Conservation (phyloP, 306 rosid species). For the Prunus mongolica region DNA sequence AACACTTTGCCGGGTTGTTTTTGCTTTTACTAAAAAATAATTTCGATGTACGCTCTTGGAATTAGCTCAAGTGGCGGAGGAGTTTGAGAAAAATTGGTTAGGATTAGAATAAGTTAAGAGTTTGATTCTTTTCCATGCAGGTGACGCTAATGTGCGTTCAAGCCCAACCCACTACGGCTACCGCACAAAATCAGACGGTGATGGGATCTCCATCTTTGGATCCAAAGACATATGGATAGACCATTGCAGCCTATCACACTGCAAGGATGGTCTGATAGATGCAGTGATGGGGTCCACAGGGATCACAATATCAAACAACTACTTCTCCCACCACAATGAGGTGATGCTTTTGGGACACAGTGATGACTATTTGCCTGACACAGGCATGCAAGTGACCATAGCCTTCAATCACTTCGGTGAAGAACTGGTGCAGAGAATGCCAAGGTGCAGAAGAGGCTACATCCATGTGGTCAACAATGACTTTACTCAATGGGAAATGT, state of each 20-base stretch:
- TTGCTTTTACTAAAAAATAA: neutral
- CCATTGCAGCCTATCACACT: conserved; percentile 77
- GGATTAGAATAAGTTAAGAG: too few species aligned
- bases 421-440: conserved; percentile 80
- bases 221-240: conserved; percentile 80
- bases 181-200: conserved; percentile 80
- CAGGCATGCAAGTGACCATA: conserved; percentile 82
- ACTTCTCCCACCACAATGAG: conserved; percentile 78
- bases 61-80: too few species aligned
- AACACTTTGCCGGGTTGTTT: neutral
- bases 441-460: conserved; percentile 78
- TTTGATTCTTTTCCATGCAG: conserved; percentile 19
- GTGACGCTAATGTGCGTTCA: conserved; percentile 56
- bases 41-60: neutral
- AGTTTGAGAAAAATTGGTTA: neutral
- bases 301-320: conserved; percentile 75
- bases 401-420: conserved; percentile 93
- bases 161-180: conserved; percentile 71
- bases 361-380: conserved; percentile 59
- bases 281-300: conserved; percentile 92
- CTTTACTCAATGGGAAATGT: conserved; percentile 85
- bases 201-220: conserved; percentile 73
- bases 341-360: conserved; percentile 89
- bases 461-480: conserved; percentile 88
- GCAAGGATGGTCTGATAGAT: conserved; percentile 81